Evolutionary conservation across 495 filamentous ascomycete genomes (phyloP).

Genomic region (Cenococcum geophilum): DNA sequence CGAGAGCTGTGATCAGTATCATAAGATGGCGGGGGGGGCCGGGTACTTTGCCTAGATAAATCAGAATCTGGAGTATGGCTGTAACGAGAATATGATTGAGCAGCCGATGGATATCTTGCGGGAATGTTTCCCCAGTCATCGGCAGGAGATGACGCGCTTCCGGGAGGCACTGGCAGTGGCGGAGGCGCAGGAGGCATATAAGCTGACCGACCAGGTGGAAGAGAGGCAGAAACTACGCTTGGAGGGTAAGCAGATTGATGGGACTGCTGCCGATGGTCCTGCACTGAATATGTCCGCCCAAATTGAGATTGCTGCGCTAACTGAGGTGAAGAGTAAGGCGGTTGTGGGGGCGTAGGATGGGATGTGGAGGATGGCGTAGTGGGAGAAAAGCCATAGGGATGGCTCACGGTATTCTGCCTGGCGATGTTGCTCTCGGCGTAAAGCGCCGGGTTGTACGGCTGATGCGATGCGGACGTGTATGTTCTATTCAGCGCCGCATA

Average conservation of each 20-base stretch:
- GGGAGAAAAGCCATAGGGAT: conserved; percentile 34
- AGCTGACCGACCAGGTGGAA: conserved; percentile 6
- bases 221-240: background rate
- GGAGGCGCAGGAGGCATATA: conserved; percentile 32
- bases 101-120: conserved; percentile 47
- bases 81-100: conserved; percentile 40
- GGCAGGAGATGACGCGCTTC: conserved; percentile 16
- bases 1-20: conserved; percentile 17
- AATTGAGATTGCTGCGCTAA: conserved; percentile 30
- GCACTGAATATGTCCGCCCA: conserved; percentile 21
- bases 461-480: conserved; percentile 41
- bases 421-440: conserved; percentile 36
- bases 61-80: conserved; percentile 30
- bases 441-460: conserved; percentile 68
- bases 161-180: conserved; percentile 27
- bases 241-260: background rate
- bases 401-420: conserved; percentile 24
- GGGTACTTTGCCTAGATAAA: conserved; percentile 20
- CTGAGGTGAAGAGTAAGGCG: conserved; percentile 21
- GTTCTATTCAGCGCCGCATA: conserved; percentile 32
- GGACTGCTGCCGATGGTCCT: conserved; percentile 16
- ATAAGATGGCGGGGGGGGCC: conserved; percentile 26
- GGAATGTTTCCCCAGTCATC: conserved; percentile 38
- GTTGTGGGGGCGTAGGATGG: conserved; percentile 26
- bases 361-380: conserved; percentile 17